Evolutionary conservation across 441 rosid genomes (phyloP), one percentile per base, ranked within the genome.

Genomic region (Erysimum cheiri): DNA sequence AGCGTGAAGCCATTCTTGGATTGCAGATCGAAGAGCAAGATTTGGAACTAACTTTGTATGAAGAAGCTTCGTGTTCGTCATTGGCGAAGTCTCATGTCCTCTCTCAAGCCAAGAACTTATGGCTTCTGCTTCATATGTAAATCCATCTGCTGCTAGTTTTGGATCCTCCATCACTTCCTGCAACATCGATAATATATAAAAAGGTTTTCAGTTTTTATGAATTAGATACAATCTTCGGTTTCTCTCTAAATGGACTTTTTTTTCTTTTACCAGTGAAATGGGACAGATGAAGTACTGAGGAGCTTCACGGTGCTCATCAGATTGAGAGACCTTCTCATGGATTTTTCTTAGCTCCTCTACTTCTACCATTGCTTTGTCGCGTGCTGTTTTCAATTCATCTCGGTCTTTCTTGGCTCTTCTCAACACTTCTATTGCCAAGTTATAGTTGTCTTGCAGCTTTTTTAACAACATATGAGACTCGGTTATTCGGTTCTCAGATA

Each of bases 251-350:
- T 40, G 36, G 15, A 57, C 61, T 37, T 35, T 40, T 0, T 14
- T 19, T 74, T 11, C 1, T 4, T 65, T 76, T 66, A 78, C 89
- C 84, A 78, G 81, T 40, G 68, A 49, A 28, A 85, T 85, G 52
- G 89, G 89, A 40, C 89, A 85, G 59, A 77, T 53, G 78, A 81
- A 85, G 79, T 76, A 80, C 9, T 74, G 61, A 37, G 87, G 89
- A 53, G 84, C 69, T 35, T 76, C 78, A 6, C 67, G 64, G 35
- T 53, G 67, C 26, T 75, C 81, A 33, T 75, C 73, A 47, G 69
- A 43, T 47, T 17, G 73, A 28, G 65, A 12, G 31, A 64, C 10
- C 58, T 69, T 44, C 26, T 31, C 47, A 33, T 43, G 19, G 8
- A 29, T 35, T 48, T 11, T 69, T 28, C 33, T 72, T 31, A 76